Evolutionary conservation across 805 yeast genomes (phyloP), one percentile per base, ranked within the genome.

Genomic region (Kodamaea kaohsiungensis): DNA sequence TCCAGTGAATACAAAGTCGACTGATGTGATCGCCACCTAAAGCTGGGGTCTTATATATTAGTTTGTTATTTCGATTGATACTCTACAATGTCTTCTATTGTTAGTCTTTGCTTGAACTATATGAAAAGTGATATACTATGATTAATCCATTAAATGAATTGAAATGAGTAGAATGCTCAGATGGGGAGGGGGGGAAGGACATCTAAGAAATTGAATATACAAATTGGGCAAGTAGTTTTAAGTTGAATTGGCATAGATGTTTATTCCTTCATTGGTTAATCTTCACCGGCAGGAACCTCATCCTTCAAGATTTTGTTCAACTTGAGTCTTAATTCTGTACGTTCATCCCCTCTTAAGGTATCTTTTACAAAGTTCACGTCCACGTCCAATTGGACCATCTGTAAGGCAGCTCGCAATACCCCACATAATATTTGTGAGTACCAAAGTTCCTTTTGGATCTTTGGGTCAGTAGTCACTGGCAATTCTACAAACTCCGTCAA

Each of bases 241-340:
- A 30, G 35, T 8, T 30, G 35, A 30, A 30, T 12, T 8, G 3
- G 8, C 13, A 8, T 10, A 30, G 10, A 9, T 30, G 10, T 9
- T 12, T 9, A 30, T 30, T 30, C 13, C 13, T 9, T 9, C 13
- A 5, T 9, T 5, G 16, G 16, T 52, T 69, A 87, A 59, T 92
- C 97, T 69, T 95, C 98, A 19, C 98, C 99, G 5, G 96, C 96
- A 12, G 99, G 99, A 46, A 95, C 87, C 73, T 95, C 99, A 66
- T 95, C 99, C 65, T 88, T 91, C 61, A 93, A 74, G 2, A 91
- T 81, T 62, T 80, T 86, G 48, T 85, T 75, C 59, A 95, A 75
- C 62, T 84, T 85, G 46, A 95, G 82, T 56, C 87, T 80, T 52
- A 95, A 72, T 65, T 91, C 98, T 0, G 98, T 93, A 25, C 72